Conservation (phyloP, 2,329 filamentous ascomycete species). For the Hypoxylon rubiginosum region DNA sequence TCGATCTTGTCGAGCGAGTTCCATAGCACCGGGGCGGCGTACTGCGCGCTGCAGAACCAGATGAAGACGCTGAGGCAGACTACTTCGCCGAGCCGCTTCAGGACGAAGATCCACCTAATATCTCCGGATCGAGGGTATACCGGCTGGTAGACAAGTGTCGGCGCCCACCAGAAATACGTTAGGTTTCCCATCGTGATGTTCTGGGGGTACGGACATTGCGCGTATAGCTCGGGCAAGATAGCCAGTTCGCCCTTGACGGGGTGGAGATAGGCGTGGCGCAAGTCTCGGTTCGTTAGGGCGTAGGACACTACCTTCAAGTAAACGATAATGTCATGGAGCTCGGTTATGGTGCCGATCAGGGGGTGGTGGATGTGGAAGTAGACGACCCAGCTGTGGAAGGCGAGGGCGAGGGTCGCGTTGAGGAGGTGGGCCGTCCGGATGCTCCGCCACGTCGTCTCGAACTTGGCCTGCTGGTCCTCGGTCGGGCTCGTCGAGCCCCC, state of each 20-base stretch:
- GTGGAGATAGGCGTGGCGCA: slow-evolving; percentile 90
- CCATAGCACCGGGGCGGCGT: slow-evolving; percentile 87
- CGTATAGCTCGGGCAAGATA: slow-evolving; percentile 84
- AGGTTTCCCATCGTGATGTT: slow-evolving; percentile 93
- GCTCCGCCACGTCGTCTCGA: slow-evolving; percentile 82
- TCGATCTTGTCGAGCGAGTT: slow-evolving; percentile 93
- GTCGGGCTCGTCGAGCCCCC: slow-evolving; percentile 67
- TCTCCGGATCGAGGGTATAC: slow-evolving; percentile 88
- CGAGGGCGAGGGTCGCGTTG: slow-evolving; percentile 86
- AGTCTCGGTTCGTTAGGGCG: slow-evolving; percentile 94
- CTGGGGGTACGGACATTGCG: slow-evolving; percentile 84
- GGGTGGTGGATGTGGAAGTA: slow-evolving; percentile 95
- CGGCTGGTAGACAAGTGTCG: slow-evolving; percentile 95
- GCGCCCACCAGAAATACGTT: slow-evolving; percentile 97
- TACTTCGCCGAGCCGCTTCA: slow-evolving; percentile 84
- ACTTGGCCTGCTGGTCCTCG: slow-evolving; percentile 73
- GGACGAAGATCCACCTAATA: slow-evolving; percentile 89
- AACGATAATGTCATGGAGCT: slow-evolving; percentile 93
- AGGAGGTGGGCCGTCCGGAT: slow-evolving; percentile 84
- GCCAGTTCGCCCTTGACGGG: slow-evolving; percentile 75
- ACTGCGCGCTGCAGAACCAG: slow-evolving; percentile 95
- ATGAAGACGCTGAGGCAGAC: slow-evolving; percentile 87
- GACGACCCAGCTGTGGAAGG: slow-evolving; percentile 85
- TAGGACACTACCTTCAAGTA: slow-evolving; percentile 98
- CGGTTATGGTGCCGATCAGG: slow-evolving; percentile 89